Percentiles rank a stretch among this genome's conserved stretches.
These are phyloP conservation scores for Penicillium egyptiacum DNA, from an alignment of 495 filamentous ascomycete genomes.

Conservation along the genomic window DNA sequence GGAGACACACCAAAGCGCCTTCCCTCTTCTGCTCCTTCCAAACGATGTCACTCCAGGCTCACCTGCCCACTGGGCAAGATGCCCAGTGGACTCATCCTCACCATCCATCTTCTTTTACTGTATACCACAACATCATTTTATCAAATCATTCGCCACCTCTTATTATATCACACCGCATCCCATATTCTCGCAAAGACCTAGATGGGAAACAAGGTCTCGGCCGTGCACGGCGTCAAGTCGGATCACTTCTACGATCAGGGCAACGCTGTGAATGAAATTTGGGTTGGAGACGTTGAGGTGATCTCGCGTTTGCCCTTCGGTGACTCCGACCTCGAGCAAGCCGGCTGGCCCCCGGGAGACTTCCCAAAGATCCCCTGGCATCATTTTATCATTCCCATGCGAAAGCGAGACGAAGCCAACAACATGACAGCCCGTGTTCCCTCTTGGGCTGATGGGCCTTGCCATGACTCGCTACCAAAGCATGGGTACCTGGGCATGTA, in stretches of 20 bases:
- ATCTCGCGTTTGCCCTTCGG: conserved; percentile 43
- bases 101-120: background rate
- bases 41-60: background rate
- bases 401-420: conserved; percentile 22
- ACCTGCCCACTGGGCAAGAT: background rate
- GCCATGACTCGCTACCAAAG: background rate
- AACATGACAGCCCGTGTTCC: background rate
- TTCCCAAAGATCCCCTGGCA: conserved; percentile 45
- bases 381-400: conserved; percentile 43
- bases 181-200: background rate
- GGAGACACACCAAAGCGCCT: background rate
- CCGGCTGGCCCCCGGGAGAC: conserved; percentile 31
- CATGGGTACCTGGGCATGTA: conserved; percentile 4
- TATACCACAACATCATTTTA: background rate
- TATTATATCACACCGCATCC: background rate
- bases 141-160: background rate
- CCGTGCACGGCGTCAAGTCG: conserved; percentile 35
- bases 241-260: conserved; percentile 34
- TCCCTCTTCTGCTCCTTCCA: background rate
- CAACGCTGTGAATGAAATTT: conserved; percentile 44
- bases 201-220: conserved; percentile 41
- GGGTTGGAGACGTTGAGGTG: conserved; percentile 36
- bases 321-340: conserved; percentile 38
- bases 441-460: background rate
- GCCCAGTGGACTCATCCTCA: background rate